Evolutionary conservation across 768 basidiomycete species (phyloP), one percentile per base, ranked within the genome.

Genomic region (Boletus tylopilopsis): DNA sequence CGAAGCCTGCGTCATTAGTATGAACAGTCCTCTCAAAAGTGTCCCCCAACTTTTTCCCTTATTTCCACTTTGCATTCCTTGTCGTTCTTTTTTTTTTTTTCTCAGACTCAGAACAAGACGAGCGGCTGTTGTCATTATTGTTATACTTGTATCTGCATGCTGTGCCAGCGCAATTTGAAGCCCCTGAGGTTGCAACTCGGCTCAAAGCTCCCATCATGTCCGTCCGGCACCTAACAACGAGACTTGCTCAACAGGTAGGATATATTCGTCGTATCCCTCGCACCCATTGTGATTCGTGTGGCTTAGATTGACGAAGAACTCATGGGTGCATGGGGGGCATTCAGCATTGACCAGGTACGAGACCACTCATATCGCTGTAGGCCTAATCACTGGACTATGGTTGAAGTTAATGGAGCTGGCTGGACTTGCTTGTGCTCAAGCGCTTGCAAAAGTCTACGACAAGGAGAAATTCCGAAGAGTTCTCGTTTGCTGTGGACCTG

Each of bases 401-500:
- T 39, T 18, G 18, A 63, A 95, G 91, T 72, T 97, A 25, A 96
- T 97, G 93, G 95, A 98, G 63, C 79, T 98, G 12, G 95, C 95
- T 25, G 96, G 96, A 1, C 73, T 98, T 10, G 86, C 95, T 2
- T 94, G 94, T 63, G 96, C 95, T 0, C 90, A 94, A 64, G 80
- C 89, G 0, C 71, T 97, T 3, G 84, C 87, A 6, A 84, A 75
- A n/a, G 81, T 84, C 0, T 98, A 91, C 64, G 73, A 72, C 34
- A 81, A 77, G 25, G 80, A 83, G 4, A 77, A 74, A 38, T 82
- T 90, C 65, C 78, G 77, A 32, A 79, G 82, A 11, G 91, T 98
- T 6, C 73, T 98, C n/a, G 90, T 98, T 11, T 93, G 90, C 61
- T 97, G 94, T 64, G 96, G 96, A 16, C 94, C 96, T 7, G 96